A percentile compares a stretch with the other conserved stretches of the same genome.
Conservation (phyloP, 2,329 filamentous ascomycete genomes). For the Sarocladium strictum region DNA sequence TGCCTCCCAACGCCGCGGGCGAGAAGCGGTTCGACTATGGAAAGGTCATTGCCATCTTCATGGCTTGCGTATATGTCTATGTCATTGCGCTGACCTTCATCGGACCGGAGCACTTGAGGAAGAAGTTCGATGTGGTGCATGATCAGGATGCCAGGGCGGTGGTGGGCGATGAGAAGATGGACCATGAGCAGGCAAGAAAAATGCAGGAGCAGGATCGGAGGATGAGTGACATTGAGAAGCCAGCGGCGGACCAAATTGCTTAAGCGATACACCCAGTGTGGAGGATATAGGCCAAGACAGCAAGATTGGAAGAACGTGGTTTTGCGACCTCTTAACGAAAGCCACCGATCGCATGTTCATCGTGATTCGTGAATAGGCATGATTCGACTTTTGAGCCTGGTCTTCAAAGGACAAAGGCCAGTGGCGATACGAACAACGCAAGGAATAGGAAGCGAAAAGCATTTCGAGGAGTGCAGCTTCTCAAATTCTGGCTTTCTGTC, state of each 20-base stretch:
- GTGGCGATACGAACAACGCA: too few relatives aligned
- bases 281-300: too few relatives aligned
- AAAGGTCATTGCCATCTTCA: constrained; percentile 84
- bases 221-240: constrained; percentile 2
- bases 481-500: too few relatives aligned
- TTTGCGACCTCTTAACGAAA: too few relatives aligned
- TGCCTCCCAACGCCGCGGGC: constrained; percentile 47
- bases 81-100: constrained; percentile 57
- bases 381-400: too few relatives aligned
- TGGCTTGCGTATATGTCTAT: constrained; percentile 72
- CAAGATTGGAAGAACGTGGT: too few relatives aligned
- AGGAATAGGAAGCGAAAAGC: too few relatives aligned
- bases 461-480: too few relatives aligned
- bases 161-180: constrained; percentile 32
- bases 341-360: too few relatives aligned
- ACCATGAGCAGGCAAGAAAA: constrained; percentile 11
- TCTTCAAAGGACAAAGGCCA: too few relatives aligned
- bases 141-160: constrained; percentile 43
- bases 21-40: constrained; percentile 64
- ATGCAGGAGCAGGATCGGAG: constrained; percentile 13
- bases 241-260: background rate
- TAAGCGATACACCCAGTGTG: too few relatives aligned
- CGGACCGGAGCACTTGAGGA: constrained; percentile 49
- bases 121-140: constrained; percentile 44
- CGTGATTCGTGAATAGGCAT: too few relatives aligned